Conservation (phyloP, 106 monocot species). For the Dendrobium nobile region DNA sequence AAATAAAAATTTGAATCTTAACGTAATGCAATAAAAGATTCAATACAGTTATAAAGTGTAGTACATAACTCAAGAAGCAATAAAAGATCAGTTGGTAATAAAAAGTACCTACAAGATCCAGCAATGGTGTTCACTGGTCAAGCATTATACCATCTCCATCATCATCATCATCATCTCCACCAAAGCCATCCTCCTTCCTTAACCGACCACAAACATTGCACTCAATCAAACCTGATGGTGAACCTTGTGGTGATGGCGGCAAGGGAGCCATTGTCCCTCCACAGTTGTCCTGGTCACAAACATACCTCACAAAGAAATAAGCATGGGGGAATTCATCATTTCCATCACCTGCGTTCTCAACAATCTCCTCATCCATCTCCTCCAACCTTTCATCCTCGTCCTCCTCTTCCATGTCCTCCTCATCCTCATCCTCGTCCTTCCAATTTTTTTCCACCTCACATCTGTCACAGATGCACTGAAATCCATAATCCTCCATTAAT, state of each 20-base stretch:
- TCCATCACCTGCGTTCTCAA: slow-evolving; percentile 16
- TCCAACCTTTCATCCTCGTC: slow-evolving; percentile 33
- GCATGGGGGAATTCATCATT: slow-evolving; percentile 62
- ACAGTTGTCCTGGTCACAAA: slow-evolving; percentile 64
- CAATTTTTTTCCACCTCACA: slow-evolving; percentile 75
- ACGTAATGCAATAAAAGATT: no score
- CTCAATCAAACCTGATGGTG: slow-evolving; percentile 50
- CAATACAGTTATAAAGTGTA: no score
- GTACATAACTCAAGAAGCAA: not conserved
- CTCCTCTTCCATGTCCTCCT: slow-evolving; percentile 15
- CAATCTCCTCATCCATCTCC: slow-evolving; percentile 23
- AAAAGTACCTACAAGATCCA: slow-evolving; percentile 1
- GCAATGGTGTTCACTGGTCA: slow-evolving; percentile 13
- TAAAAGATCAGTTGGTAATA: not conserved
- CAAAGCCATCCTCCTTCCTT: slow-evolving; percentile 31
- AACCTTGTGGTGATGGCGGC: slow-evolving; percentile 44
- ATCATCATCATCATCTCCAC: slow-evolving; percentile 11
- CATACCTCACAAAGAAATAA: slow-evolving; percentile 71
- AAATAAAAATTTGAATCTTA: no score
- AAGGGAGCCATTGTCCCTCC: slow-evolving; percentile 86
- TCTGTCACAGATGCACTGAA: slow-evolving; percentile 72
- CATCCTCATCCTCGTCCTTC: slow-evolving; percentile 46
- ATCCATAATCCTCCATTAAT: slow-evolving; percentile 71
- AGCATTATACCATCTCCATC: slow-evolving; percentile 25
- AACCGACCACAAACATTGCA: slow-evolving; percentile 78